Percentiles rank a stretch among this genome's conserved stretches.
Evolutionary conservation across 768 basidiomycete species (phyloP).

Genomic region (Aureoboletus auriporus): DNA sequence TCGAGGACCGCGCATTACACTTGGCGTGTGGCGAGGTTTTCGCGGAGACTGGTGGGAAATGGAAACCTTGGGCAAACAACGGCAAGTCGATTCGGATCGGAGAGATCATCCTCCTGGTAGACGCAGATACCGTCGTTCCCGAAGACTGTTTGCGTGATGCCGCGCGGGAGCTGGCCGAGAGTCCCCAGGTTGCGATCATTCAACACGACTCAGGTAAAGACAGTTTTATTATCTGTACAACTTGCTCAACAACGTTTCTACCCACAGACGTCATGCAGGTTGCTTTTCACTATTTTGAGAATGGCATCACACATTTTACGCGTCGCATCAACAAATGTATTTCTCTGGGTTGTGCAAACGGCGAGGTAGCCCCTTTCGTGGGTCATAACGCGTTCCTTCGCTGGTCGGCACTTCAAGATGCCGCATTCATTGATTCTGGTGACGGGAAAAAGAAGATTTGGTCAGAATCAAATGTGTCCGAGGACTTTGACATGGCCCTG

Average conservation of each 20-base stretch:
- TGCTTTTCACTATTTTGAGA: constrained; percentile 86
- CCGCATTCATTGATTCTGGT: constrained; percentile 58
- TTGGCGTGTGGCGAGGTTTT: constrained; percentile 73
- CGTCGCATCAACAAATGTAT: constrained; percentile 83
- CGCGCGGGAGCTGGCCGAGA: constrained; percentile 73
- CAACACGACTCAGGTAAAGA: constrained; percentile 74
- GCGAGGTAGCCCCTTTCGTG: constrained; percentile 75
- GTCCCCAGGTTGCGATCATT: constrained; percentile 67
- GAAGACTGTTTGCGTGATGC: constrained; percentile 92
- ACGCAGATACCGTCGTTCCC: constrained; percentile 86
- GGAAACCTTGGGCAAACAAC: constrained; percentile 76
- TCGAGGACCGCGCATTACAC: constrained; percentile 72
- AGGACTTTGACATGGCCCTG: constrained; percentile 69
- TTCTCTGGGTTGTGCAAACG: constrained; percentile 74
- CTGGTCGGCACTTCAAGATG: constrained; percentile 88
- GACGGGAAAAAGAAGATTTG: constrained; percentile 66
- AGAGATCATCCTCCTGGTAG: constrained; percentile 77
- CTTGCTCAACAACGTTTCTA: constrained; percentile 22
- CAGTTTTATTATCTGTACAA: too few species aligned
- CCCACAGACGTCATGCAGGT: constrained; percentile 81
- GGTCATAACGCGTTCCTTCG: constrained; percentile 89
- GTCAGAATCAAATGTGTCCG: constrained; percentile 65
- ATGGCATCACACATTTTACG: constrained; percentile 87
- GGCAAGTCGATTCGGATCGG: constrained; percentile 73
- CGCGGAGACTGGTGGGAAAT: constrained; percentile 51